Conservation (phyloP, 1,284 basidiomycete genomes). For the Kwoniella shivajii region DNA sequence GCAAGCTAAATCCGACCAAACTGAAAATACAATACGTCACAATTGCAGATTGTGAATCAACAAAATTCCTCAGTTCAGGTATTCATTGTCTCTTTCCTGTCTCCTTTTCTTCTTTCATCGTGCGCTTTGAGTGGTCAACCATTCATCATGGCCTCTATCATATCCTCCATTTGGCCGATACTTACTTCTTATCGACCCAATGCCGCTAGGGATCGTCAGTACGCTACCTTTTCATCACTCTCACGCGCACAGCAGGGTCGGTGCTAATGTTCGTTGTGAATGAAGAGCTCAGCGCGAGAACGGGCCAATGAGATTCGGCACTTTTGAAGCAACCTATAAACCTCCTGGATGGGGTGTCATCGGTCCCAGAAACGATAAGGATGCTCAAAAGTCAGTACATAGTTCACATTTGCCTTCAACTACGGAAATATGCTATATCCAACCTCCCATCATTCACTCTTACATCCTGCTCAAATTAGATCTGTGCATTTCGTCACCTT, state of each 20-base stretch:
- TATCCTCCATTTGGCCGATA: conserved; percentile 36
- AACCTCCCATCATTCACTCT: neutral
- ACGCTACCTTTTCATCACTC: conserved; percentile 1
- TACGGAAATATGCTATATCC: no score
- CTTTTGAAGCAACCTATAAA: conserved; percentile 45
- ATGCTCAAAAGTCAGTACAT: conserved; percentile 50
- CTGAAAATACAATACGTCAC: conserved; percentile 6
- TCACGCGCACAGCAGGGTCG: neutral
- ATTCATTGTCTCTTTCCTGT: neutral
- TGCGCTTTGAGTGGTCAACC: neutral
- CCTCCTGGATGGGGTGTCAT: conserved; percentile 38
- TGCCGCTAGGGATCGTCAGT: conserved; percentile 33
- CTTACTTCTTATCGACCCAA: conserved; percentile 35
- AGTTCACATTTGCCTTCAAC: neutral
- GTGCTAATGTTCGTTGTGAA: neutral
- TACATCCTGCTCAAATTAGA: neutral
- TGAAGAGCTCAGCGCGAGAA: conserved; percentile 15
- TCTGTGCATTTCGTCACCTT: neutral
- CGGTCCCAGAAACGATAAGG: conserved; percentile 41
- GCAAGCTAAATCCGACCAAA: neutral
- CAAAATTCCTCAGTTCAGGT: neutral
- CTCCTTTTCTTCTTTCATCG: conserved; percentile 2
- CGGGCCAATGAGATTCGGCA: conserved; percentile 42
- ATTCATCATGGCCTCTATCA: conserved; percentile 22
- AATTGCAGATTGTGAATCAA: neutral